Conservation (phyloP, 2,329 filamentous ascomycete genomes). For the Calonectria crousiana region DNA sequence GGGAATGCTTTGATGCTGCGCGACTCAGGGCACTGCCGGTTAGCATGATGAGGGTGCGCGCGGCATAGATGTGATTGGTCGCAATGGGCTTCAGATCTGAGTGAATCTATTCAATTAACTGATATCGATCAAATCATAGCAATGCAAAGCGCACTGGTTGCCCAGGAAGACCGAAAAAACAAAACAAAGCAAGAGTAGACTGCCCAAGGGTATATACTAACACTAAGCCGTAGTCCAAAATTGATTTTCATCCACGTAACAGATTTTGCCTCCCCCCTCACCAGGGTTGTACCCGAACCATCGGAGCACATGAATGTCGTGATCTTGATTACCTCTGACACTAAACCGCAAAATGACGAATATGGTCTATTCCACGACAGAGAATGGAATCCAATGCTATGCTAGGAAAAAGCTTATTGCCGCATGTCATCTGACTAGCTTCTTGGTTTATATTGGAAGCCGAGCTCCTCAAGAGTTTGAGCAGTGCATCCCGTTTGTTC, state of each 20-base stretch:
- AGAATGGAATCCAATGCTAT: background rate
- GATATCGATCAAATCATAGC: background rate
- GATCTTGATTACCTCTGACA: conserved; percentile 13
- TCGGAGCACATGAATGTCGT: conserved; percentile 21
- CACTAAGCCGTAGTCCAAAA: background rate
- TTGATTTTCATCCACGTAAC: background rate
- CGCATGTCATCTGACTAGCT: conserved; percentile 10
- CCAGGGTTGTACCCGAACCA: background rate
- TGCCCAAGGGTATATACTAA: background rate
- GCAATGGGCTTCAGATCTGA: background rate
- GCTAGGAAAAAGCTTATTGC: conserved; percentile 8
- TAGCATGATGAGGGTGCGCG: background rate
- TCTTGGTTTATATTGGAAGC: conserved; percentile 67
- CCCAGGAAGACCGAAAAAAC: background rate
- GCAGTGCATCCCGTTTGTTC: conserved; percentile 73
- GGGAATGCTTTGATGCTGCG: background rate
- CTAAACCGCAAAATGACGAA: conserved; percentile 4
- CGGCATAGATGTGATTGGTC: background rate
- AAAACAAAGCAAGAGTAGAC: background rate
- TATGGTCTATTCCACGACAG: conserved; percentile 1
- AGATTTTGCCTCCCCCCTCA: conserved; percentile 2
- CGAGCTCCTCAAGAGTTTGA: conserved; percentile 77
- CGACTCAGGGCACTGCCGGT: background rate
- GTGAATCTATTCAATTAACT: background rate
- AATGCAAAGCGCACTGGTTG: background rate